Base-by-base conservation (phyloP, 257 asterid genomes). In the Gentiana straminea region DNA sequence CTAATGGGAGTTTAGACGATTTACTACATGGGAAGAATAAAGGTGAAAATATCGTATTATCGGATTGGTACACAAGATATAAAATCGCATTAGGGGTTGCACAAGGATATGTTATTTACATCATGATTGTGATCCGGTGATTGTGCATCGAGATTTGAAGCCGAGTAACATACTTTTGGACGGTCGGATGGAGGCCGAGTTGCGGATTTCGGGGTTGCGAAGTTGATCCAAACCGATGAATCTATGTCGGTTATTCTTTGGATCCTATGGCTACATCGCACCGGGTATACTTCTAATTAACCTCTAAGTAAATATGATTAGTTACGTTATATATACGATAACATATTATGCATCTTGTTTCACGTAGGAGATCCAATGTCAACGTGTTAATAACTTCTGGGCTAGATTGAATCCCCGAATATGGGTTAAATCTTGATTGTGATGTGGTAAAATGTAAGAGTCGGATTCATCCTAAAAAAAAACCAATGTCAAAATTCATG, bases 221-320 rank as follows among this genome's bases (percentile, higher is more conserved):
- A 89, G 72, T 60, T 89, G 68, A 76, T 81, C 51, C 84, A 81
- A 57, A 63, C 57, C 51, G 85, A 85, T 8, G 94, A 83, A 57
- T 76, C 92, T 3, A 86, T 86, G 96, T 91, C 98, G 0, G 92
- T 88, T 2, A 75, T 91, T 53, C 98, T 0, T n/a, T n/a, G 98
- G 98, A 61, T 86, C 96, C 1, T 91, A 84, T 13, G 98, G 98
- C 56, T 91, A 86, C 83, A 91, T 91, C 51, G 98, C 98, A 0
- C 98, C 98, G n/a, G 98, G 98, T 89, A 24, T 24, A 57, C 24
- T 51, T 35, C 0, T 1, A 41, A 10, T 41, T 41, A 3, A 41
- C 7, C 46, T 24, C 24, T 15, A 15, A 15, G 24, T 24, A 24
- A 24, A 24, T 24, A 24, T 24, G 24, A 24, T 24, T 24, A 24